phyloP scores from a whole-genome alignment of 306 rosid genomes.

The Prunus salicina region DNA sequence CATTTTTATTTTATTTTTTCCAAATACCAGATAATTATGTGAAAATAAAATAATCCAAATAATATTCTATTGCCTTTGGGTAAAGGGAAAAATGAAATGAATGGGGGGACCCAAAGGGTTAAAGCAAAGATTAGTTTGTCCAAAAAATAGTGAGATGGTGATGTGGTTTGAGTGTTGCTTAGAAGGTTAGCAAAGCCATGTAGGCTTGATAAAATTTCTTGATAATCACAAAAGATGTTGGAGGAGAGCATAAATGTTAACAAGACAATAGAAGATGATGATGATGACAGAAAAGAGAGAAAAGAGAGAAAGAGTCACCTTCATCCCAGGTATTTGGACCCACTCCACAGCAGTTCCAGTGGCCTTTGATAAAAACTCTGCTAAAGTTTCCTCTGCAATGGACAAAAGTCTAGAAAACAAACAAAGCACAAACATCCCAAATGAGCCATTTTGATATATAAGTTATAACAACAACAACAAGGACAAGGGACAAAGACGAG shows the following conservation, averaged over 20 bases:
- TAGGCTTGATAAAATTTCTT: slow-evolving; percentile 4
- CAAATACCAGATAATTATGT: neutral
- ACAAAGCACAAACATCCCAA: slow-evolving; percentile 15
- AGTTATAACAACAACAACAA: too few species aligned
- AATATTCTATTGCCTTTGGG: neutral
- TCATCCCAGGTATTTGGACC: slow-evolving; percentile 99
- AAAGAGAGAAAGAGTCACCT: slow-evolving; percentile 46
- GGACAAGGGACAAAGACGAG: too few species aligned
- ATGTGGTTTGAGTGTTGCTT: slow-evolving; percentile 29
- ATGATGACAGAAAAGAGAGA: neutral
- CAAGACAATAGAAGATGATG: slow-evolving; percentile 5
- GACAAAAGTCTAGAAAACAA: slow-evolving; percentile 81
- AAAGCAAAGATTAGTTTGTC: slow-evolving; percentile 13
- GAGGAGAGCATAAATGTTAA: slow-evolving; percentile 6
- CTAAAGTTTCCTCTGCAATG: slow-evolving; percentile 99
- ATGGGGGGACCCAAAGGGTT: slow-evolving; percentile 13
- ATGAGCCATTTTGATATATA: too few species aligned
- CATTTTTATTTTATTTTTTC: neutral
- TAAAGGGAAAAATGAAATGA: neutral
- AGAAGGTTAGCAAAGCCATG: slow-evolving; percentile 35
- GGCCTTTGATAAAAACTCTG: slow-evolving; percentile 99
- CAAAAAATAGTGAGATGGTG: neutral
- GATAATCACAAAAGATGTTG: slow-evolving; percentile 19
- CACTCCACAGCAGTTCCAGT: slow-evolving; percentile 99
- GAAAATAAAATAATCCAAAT: neutral